phyloP scores from a whole-genome alignment of 768 basidiomycete genomes.

The Rickenella mellea region DNA sequence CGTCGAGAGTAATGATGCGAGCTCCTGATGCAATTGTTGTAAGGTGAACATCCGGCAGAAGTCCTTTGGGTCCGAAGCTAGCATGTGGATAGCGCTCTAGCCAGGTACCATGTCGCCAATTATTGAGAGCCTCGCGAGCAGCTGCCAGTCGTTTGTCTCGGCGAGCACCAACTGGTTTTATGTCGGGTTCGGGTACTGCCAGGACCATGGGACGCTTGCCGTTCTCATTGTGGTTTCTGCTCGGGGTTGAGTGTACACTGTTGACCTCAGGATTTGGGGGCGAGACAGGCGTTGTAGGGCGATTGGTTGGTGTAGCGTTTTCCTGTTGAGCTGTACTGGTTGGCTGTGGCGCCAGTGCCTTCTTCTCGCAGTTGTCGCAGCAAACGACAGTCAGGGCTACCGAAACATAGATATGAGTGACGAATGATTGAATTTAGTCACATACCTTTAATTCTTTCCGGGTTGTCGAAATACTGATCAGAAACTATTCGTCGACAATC shows the following conservation, averaged over 20 bases:
- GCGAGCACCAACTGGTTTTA: conserved; percentile 6
- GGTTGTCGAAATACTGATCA: conserved; percentile 24
- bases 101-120: conserved; percentile 5
- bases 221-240: conserved; percentile 13
- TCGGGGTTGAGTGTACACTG: conserved; percentile 2
- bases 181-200: no score
- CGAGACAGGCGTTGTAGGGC: no score
- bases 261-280: no score
- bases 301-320: no score
- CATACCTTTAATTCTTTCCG: conserved; percentile 13
- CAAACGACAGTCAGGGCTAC: conserved; percentile 11
- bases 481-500: conserved; percentile 19
- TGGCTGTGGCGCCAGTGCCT: no score
- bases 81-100: conserved; percentile 1
- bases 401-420: not conserved
- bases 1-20: conserved; percentile 8
- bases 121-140: not conserved
- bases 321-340: no score
- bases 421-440: no score
- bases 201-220: conserved; percentile 14
- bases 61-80: conserved; percentile 1
- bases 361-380: conserved; percentile 13
- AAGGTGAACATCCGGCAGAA: conserved; percentile 19
- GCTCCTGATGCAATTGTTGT: conserved; percentile 15
- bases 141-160: conserved; percentile 1